These are phyloP conservation scores for Pilobolus umbonatus DNA, from an alignment of 192 early-diverging fungal genomes.

Conservation along the genomic window DNA sequence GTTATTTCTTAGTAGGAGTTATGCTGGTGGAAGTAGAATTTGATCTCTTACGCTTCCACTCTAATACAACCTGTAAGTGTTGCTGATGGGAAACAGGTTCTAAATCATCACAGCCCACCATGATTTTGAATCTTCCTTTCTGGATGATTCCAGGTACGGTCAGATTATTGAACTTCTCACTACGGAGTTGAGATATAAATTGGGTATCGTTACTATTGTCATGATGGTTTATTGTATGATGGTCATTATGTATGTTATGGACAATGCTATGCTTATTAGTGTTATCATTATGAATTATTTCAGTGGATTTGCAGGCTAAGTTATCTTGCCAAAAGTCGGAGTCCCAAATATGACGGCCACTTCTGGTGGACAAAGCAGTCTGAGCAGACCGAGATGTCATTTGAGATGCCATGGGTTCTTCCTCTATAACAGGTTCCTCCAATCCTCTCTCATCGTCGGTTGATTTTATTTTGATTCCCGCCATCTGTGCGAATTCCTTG, in stretches of 20 bases:
- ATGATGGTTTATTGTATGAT: background rate
- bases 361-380: conserved; percentile 2
- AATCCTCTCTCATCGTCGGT: background rate
- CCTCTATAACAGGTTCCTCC: background rate
- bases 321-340: conserved; percentile 7
- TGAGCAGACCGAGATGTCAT: conserved; percentile 8
- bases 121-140: conserved; percentile 26
- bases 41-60: conserved; percentile 24
- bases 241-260: background rate
- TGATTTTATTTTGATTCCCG: conserved; percentile 21
- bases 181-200: conserved; percentile 9
- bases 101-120: conserved; percentile 10
- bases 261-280: background rate
- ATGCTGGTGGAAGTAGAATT: conserved; percentile 4
- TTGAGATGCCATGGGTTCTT: background rate
- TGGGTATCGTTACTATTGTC: conserved; percentile 11
- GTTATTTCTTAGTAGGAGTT: no score
- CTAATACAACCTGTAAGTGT: conserved; percentile 11
- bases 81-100: conserved; percentile 5
- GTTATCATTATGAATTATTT: background rate
- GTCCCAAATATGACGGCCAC: conserved; percentile 14
- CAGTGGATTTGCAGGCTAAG: no score
- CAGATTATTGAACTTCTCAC: background rate
- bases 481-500: conserved; percentile 33
- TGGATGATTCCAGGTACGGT: conserved; percentile 11